phyloP scores from a whole-genome alignment of 768 basidiomycete genomes.

The Sistotremastrum niveocremeum region DNA sequence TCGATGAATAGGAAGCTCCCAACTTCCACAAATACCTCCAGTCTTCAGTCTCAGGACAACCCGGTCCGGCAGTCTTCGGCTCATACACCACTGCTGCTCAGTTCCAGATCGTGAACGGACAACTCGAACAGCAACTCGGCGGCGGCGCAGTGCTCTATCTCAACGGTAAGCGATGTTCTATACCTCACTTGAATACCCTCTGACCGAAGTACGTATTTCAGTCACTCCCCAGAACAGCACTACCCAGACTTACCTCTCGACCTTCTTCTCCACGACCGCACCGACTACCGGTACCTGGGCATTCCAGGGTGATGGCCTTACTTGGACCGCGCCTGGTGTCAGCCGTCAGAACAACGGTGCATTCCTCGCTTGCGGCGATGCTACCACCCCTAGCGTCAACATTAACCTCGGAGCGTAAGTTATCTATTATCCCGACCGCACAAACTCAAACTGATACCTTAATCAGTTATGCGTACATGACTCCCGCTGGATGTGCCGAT shows the following conservation, averaged over 20 bases:
- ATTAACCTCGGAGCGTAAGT: slow-evolving; percentile 35
- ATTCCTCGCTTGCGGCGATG: slow-evolving; percentile 6
- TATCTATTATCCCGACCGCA: neutral
- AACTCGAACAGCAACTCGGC: slow-evolving; percentile 35
- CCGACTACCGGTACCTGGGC: slow-evolving; percentile 4
- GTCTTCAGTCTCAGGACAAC: slow-evolving; percentile 28
- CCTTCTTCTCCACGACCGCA: slow-evolving; percentile 5
- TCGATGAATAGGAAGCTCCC: slow-evolving; percentile 28
- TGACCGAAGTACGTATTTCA: neutral
- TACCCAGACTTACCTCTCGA: slow-evolving; percentile 4
- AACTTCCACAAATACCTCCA: slow-evolving; percentile 53
- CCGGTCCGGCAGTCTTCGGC: slow-evolving; percentile 37
- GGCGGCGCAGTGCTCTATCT: slow-evolving; percentile 4
- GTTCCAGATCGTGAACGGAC: slow-evolving; percentile 41
- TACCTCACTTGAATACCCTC: too few species aligned
- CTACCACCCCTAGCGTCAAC: slow-evolving; percentile 21
- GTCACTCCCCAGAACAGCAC: neutral
- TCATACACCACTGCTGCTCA: slow-evolving; percentile 38
- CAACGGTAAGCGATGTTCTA: too few species aligned
- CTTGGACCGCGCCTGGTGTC: slow-evolving; percentile 2
- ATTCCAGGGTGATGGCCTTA: slow-evolving; percentile 7
- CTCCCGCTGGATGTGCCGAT: slow-evolving; percentile 46
- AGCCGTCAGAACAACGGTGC: slow-evolving; percentile 6
- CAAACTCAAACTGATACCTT: neutral
- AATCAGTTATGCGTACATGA: slow-evolving; percentile 30